These are phyloP conservation scores for Moelleriella libera DNA, from an alignment of 2,329 filamentous ascomycete species.

Conservation along the genomic window DNA sequence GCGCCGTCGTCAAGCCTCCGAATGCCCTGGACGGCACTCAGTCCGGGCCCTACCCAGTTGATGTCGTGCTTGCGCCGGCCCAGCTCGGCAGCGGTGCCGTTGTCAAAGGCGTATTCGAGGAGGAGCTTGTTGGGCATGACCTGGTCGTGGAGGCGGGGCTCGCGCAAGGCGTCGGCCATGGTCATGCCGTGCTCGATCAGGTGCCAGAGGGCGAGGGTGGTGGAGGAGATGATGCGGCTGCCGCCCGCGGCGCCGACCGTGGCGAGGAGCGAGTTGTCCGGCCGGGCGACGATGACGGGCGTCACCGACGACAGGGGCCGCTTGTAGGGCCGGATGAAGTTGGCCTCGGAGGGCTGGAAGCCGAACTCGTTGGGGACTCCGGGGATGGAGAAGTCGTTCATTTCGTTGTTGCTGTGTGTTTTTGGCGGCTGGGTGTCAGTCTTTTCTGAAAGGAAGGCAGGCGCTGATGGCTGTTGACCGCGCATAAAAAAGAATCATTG, in stretches of 20 bases:
- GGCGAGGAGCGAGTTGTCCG: constrained; percentile 51
- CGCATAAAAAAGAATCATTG: too few species aligned
- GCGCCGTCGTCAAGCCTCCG: constrained; percentile 44
- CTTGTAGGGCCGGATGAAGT: constrained; percentile 72
- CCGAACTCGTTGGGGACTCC: constrained; percentile 67
- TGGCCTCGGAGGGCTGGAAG: constrained; percentile 64
- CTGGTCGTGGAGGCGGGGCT: constrained; percentile 69
- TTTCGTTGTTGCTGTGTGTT: constrained; percentile 37
- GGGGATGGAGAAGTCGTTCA: constrained; percentile 79
- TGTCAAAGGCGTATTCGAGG: constrained; percentile 59
- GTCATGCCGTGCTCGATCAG: constrained; percentile 51
- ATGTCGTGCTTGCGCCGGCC: constrained; percentile 54
- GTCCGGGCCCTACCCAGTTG: constrained; percentile 47
- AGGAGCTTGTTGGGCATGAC: constrained; percentile 54
- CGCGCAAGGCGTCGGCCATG: constrained; percentile 44
- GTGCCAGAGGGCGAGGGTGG: constrained; percentile 59
- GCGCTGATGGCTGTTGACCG: too few species aligned
- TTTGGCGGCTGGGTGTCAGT: constrained; percentile 4
- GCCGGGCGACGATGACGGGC: constrained; percentile 57
- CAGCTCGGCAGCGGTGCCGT: constrained; percentile 49
- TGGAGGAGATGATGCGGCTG: constrained; percentile 69
- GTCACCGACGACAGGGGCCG: constrained; percentile 73
- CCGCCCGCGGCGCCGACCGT: constrained; percentile 67
- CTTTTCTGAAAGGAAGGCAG: neutral
- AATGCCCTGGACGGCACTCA: constrained; percentile 60